These are phyloP conservation scores for Sugiyamaella castrensis DNA, from an alignment of 1,139 yeast genomes.

Conservation along the genomic window DNA sequence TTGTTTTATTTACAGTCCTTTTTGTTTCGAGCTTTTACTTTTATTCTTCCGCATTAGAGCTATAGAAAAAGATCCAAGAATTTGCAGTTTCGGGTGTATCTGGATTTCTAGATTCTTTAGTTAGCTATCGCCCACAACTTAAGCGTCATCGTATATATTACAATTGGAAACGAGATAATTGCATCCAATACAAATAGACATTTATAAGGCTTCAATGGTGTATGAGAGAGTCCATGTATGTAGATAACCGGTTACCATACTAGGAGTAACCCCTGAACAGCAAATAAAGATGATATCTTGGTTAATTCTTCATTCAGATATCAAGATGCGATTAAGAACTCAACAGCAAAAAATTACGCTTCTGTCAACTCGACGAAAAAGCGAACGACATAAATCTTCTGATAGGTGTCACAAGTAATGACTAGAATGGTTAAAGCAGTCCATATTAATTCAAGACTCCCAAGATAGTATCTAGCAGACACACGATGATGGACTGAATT, in stretches of 20 bases:
- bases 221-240: constrained; percentile 39
- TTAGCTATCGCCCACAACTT: too few species aligned
- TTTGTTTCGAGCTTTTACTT: constrained; percentile 36
- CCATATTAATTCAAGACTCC: constrained; percentile 54
- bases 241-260: constrained; percentile 48
- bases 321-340: constrained; percentile 49
- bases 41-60: constrained; percentile 43
- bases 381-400: constrained; percentile 50
- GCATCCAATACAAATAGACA: constrained; percentile 53
- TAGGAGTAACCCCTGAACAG: constrained; percentile 46
- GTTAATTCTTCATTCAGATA: constrained; percentile 45
- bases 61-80: constrained; percentile 43
- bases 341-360: constrained; percentile 54
- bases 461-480: constrained; percentile 53
- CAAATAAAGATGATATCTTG: constrained; percentile 49
- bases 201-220: constrained; percentile 44
- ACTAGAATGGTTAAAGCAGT: constrained; percentile 48
- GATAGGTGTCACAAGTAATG: constrained; percentile 43
- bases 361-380: constrained; percentile 55
- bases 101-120: constrained; percentile 33
- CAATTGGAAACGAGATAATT: constrained; percentile 48
- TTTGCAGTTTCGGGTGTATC: constrained; percentile 45
- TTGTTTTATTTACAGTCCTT: constrained; percentile 36
- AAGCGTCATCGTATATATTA: constrained; percentile 43
- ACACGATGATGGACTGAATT: constrained; percentile 51